These are phyloP conservation scores for Naganishia cerealis DNA, from an alignment of 1,284 basidiomycete species.

Conservation along the genomic window DNA sequence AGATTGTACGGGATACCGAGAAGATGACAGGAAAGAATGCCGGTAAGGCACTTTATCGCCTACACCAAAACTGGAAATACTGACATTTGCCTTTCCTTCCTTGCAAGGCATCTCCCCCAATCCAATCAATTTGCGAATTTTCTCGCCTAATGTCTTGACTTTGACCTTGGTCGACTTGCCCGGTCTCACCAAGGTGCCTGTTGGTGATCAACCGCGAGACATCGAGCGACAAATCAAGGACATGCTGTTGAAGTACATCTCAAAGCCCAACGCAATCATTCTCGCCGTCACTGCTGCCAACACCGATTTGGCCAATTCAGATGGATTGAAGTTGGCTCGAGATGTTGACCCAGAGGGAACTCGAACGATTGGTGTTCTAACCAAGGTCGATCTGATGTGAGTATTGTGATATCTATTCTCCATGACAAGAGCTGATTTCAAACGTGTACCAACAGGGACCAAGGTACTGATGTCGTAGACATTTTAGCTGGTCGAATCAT, in stretches of 20 bases:
- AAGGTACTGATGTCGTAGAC: slow-evolving; percentile 95
- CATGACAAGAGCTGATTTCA: background rate
- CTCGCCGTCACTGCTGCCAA: slow-evolving; percentile 96
- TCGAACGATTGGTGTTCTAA: slow-evolving; percentile 94
- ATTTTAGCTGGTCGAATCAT: slow-evolving; percentile 95
- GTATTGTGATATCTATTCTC: slow-evolving; percentile 44
- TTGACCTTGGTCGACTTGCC: slow-evolving; percentile 95
- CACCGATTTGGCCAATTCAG: slow-evolving; percentile 95
- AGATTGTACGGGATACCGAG: slow-evolving; percentile 95
- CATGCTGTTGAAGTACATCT: slow-evolving; percentile 94
- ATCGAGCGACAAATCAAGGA: slow-evolving; percentile 97
- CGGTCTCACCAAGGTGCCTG: slow-evolving; percentile 88
- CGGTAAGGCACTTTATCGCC: slow-evolving; percentile 47
- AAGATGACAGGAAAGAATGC: slow-evolving; percentile 97
- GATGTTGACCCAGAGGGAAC: slow-evolving; percentile 94
- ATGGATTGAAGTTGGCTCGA: slow-evolving; percentile 91
- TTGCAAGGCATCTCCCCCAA: slow-evolving; percentile 78
- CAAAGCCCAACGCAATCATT: slow-evolving; percentile 77
- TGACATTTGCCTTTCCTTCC: background rate
- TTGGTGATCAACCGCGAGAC: slow-evolving; percentile 95
- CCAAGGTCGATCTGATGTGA: slow-evolving; percentile 95
- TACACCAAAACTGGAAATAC: background rate
- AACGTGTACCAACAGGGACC: slow-evolving; percentile 64
- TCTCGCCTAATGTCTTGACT: slow-evolving; percentile 93
- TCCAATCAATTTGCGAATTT: slow-evolving; percentile 95